Evolutionary conservation across 2,329 filamentous ascomycete genomes (phyloP), one percentile per base, ranked within the genome.

Genomic region (Pseudogymnoascus sp.): DNA sequence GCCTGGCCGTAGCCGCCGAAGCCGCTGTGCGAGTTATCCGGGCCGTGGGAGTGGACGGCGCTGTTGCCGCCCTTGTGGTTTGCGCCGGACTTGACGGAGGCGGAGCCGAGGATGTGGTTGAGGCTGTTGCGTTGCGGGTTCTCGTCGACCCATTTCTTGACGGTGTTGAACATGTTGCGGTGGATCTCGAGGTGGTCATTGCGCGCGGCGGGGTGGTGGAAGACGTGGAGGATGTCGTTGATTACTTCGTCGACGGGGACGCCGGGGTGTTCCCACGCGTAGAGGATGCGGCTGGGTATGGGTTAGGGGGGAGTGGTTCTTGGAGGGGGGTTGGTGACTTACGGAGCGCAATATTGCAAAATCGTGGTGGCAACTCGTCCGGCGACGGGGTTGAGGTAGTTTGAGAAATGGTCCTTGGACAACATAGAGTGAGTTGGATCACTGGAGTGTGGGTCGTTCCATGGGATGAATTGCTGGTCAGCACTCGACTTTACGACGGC

Each of bases 261-360:
- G 43, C 87, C 85, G 2, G 88, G 83, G 71, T 97, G 89, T 66
- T 97, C 90, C 91, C 92, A 97, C 3, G 92, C 93, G 71, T 93
- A 96, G 18, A 99, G 80, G 57, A 97, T 77, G 35, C 93, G 89
- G 1, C 82, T 85, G 64, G 18, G 14, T 33, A n/a, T 20, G 30
- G 15, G 60, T 2, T 74, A 60, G 75, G 69, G 25, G 14, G 33
- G 2, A 28, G 1, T 11, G 35, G 43, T 35, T 59, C 39, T 4
- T 3, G n/a, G 11, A 30, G 9, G 11, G 28, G 20, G 15, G 4
- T 20, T 20, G n/a, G 96, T 79, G 39, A 96, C 78, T 76, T 76
- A 85, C 79, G 93, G 93, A 1, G 91, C 90, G 33, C 89, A 84
- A 68, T 96, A 97, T 77, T 95, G 86, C 22, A 97, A 76, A 62